Evolutionary conservation across 1,284 basidiomycete species (phyloP), one percentile per base, ranked within the genome.

Genomic region (Moesziomyces aphidis): DNA sequence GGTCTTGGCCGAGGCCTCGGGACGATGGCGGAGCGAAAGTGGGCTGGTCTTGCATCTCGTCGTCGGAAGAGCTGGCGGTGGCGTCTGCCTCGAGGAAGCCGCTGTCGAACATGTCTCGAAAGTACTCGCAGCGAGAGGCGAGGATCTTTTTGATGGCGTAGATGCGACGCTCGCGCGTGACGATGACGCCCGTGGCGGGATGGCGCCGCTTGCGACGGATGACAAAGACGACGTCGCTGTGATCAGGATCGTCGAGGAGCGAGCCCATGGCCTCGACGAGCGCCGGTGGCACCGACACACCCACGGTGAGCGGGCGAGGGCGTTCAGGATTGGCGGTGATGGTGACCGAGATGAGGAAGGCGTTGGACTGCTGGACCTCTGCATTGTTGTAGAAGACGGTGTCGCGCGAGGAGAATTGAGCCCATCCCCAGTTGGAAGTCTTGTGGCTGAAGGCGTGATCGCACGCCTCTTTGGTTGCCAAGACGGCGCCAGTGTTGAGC

Each of bases 371-470:
- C 64, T 88, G 88, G 26, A 91, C 90, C 2, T 86, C 79, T 22
- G 86, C 86, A 13, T 90, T 88, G 50, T 87, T 86, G 77, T 90
- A 91, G 84, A 90, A 94, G 10, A 94, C 89, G 19, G 86, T 84
- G 64, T 94, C 92, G 70, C 93, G 88, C 54, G 89, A 89, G 26
- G 92, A 90, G 84, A 94, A 95, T 80, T 91, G 92, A 49, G 39
- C 77, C 82, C 68, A 78, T 24, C 85, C 85, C 85, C 85, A 86
- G 55, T 86, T 86, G 34, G 83, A 75, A 23, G 84, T 92, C 86
- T 92, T 92, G 83, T 89, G 90, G 13, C 91, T 92, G 74, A 93
- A 94, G 1, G 91, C 90, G 82, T 94, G 93, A 73, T 94, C 91
- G 54, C 90, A 88, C 0, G 93, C 93, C 80, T 94, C 93, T 45